Evolutionary conservation across 2,329 filamentous ascomycete species (phyloP).

Genomic region (Claviceps humidiphila): DNA sequence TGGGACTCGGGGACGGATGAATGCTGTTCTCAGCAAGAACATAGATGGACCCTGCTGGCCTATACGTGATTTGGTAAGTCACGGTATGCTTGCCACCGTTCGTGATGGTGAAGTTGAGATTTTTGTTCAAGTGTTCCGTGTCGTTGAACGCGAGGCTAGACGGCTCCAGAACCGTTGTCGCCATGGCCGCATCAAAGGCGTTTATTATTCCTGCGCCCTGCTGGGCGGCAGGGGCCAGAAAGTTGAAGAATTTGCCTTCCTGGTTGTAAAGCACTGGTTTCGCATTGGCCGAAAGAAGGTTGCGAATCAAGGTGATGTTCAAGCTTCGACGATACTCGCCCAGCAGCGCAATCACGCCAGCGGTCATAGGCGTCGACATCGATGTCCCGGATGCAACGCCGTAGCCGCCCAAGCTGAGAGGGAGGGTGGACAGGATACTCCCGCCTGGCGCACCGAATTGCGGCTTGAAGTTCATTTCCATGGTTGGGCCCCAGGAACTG

Average conservation of each 20-base stretch:
- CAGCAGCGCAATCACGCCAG: constrained; percentile 25
- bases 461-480: constrained; percentile 26
- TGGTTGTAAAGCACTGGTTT: constrained; percentile 30
- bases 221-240: constrained; percentile 39
- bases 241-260: constrained; percentile 14
- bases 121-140: constrained; percentile 19
- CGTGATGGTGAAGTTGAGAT: constrained; percentile 34
- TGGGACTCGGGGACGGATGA: constrained; percentile 25
- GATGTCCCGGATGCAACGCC: constrained; percentile 32
- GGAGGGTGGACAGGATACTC: constrained; percentile 32
- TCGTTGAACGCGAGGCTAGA: constrained; percentile 47
- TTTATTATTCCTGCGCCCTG: constrained; percentile 34
- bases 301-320: constrained; percentile 29
- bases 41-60: constrained; percentile 36
- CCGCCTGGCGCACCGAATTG: constrained; percentile 25
- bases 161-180: constrained; percentile 35
- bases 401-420: constrained; percentile 22
- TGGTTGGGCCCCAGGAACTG: constrained; percentile 28
- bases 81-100: constrained; percentile 35
- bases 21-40: constrained; percentile 21
- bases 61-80: constrained; percentile 35
- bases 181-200: constrained; percentile 40
- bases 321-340: constrained; percentile 29
- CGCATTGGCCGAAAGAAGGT: constrained; percentile 25
- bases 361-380: constrained; percentile 31